phyloP scores from a whole-genome alignment of 1,284 basidiomycete genomes.

The Bondarzewia mesenterica region DNA sequence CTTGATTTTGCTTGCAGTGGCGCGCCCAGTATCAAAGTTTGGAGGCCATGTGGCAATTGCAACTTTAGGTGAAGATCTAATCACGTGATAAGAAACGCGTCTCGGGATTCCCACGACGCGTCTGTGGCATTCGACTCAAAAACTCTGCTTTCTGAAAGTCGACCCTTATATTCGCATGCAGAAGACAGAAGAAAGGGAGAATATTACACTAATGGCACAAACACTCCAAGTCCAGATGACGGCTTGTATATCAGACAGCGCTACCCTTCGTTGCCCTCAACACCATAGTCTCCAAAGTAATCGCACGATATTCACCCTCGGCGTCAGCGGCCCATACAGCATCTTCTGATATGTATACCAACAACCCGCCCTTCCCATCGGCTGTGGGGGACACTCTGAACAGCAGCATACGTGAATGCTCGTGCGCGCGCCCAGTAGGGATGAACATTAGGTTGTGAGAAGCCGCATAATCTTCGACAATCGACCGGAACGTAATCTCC shows the following conservation, averaged over 20 bases:
- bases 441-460: constrained; percentile 84
- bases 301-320: constrained; percentile 48
- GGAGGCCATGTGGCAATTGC: constrained; percentile 6
- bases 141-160: too few species aligned
- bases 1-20: constrained; percentile 10
- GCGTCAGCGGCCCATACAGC: constrained; percentile 69
- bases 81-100: not conserved
- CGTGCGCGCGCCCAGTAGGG: constrained; percentile 77
- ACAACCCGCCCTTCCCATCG: constrained; percentile 78
- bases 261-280: constrained; percentile 38
- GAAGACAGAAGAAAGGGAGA: too few species aligned
- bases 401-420: constrained; percentile 77
- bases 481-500: constrained; percentile 83
- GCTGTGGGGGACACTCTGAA: constrained; percentile 73
- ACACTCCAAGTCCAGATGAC: not conserved
- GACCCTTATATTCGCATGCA: too few species aligned
- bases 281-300: constrained; percentile 65
- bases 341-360: constrained; percentile 83
- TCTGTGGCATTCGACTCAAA: too few species aligned
- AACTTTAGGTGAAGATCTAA: constrained; percentile 6
- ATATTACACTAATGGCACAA: not conserved
- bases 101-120: too few species aligned
- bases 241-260: too few species aligned
- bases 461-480: constrained; percentile 85
- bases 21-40: constrained; percentile 8